Conservation (phyloP, 352 stramenopile species). For the Bremia lactucae region DNA sequence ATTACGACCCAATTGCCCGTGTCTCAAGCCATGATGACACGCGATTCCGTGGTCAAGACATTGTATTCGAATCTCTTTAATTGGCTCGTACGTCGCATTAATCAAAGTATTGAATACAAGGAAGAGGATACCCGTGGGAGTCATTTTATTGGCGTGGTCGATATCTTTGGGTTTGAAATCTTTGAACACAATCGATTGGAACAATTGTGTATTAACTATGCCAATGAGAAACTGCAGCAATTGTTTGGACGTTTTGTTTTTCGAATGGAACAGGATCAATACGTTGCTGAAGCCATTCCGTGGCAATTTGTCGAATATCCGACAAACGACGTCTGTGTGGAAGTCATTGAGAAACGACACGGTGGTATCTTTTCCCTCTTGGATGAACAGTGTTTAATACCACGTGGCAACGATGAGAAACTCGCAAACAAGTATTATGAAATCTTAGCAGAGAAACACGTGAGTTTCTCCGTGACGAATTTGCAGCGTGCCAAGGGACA, state of each 20-base stretch:
- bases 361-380: conserved; percentile 75
- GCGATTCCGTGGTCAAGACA: conserved; percentile 81
- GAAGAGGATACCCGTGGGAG: conserved; percentile 36
- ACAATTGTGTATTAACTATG: too few species aligned
- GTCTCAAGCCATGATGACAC: conserved; percentile 57
- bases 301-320: conserved; percentile 85
- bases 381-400: conserved; percentile 81
- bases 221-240: conserved; percentile 84
- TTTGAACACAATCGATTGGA: conserved; percentile 88
- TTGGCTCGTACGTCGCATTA: conserved; percentile 92
- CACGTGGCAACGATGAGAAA: conserved; percentile 72
- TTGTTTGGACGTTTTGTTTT: conserved; percentile 76
- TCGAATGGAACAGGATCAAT: conserved; percentile 79
- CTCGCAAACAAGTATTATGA: conserved; percentile 81
- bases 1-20: conserved; percentile 61
- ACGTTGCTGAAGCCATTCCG: conserved; percentile 77
- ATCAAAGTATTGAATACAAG: conserved; percentile 83
- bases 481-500: conserved; percentile 69
- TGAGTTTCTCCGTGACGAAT: conserved; percentile 59
- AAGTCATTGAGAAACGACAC: conserved; percentile 60
- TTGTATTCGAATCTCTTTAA: conserved; percentile 87
- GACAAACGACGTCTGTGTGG: conserved; percentile 77
- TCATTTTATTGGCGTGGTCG: conserved; percentile 85
- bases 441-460: conserved; percentile 34
- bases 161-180: conserved; percentile 89